Percentiles rank a stretch among this genome's conserved stretches.
Evolutionary conservation across 345 rosid genomes (phyloP).

Genomic region (Brassica incana): DNA sequence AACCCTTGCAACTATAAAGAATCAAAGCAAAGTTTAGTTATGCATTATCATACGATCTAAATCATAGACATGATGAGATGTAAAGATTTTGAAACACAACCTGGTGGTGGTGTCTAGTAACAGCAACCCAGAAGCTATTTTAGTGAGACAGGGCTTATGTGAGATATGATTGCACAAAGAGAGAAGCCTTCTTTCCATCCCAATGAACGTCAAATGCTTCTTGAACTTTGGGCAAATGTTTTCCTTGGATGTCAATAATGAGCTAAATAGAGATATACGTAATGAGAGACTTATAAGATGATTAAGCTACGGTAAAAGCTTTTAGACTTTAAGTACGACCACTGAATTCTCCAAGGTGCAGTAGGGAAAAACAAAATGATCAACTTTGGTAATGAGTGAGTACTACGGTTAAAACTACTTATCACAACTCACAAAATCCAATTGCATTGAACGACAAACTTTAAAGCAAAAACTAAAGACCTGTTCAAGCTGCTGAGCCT

Average conservation of each 20-base stretch:
- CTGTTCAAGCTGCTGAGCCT: slow-evolving; percentile 34
- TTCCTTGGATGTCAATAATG: slow-evolving; percentile 37
- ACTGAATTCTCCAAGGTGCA: not conserved
- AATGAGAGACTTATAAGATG: not conserved
- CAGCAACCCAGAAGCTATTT: slow-evolving; percentile 41
- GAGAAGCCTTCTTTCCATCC: slow-evolving; percentile 29
- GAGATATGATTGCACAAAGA: slow-evolving; percentile 34
- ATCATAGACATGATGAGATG: not conserved
- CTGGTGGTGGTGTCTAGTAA: slow-evolving; percentile 70
- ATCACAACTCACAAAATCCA: not conserved
- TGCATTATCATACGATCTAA: not conserved
- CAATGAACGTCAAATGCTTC: slow-evolving; percentile 30
- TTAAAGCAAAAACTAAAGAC: not conserved
- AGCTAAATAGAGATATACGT: slow-evolving; percentile 28
- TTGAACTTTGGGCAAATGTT: slow-evolving; percentile 36
- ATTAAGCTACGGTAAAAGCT: not conserved
- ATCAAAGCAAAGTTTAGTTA: not conserved
- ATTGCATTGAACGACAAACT: not conserved
- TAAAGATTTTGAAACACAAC: slow-evolving; percentile 42
- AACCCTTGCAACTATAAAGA: slow-evolving; percentile 61
- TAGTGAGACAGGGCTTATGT: slow-evolving; percentile 42
- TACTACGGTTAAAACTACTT: not conserved
- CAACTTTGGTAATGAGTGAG: not conserved
- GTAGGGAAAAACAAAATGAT: not conserved
- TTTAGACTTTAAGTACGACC: not conserved